Evolutionary conservation across 2,329 filamentous ascomycete genomes (phyloP).

Genomic region (Scedosporium minutisporum): DNA sequence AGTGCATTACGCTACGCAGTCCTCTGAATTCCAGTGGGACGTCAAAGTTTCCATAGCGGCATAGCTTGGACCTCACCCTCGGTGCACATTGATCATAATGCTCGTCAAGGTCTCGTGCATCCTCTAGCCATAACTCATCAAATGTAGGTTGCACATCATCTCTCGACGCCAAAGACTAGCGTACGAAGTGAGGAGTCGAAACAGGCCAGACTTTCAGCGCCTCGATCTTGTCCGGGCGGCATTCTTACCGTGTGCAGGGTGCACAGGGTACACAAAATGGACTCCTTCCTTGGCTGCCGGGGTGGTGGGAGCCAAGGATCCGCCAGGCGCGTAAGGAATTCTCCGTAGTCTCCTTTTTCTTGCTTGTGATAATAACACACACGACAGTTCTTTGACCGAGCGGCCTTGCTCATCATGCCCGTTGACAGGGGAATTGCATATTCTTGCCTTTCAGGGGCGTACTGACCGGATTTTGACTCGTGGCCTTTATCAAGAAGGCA

Average conservation of each 20-base stretch:
- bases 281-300: neutral
- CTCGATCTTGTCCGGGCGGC: neutral
- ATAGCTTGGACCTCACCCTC: too few species aligned
- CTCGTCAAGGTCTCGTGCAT: too few species aligned
- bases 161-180: too few species aligned
- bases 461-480: neutral
- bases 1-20: too few species aligned
- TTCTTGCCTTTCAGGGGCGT: neutral
- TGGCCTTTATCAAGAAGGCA: neutral
- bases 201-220: too few species aligned
- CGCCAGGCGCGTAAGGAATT: neutral
- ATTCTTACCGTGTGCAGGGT: neutral
- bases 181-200: too few species aligned
- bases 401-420: neutral
- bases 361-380: neutral
- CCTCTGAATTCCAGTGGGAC: too few species aligned
- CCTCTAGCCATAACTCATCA: too few species aligned
- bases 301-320: neutral
- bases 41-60: too few species aligned
- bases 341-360: neutral
- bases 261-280: neutral
- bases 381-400: neutral
- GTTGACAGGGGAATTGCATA: neutral
- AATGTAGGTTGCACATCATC: too few species aligned
- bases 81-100: too few species aligned